Base-by-base conservation (phyloP, 2,329 filamentous ascomycete genomes). In the Fusarium mangiferae region DNA sequence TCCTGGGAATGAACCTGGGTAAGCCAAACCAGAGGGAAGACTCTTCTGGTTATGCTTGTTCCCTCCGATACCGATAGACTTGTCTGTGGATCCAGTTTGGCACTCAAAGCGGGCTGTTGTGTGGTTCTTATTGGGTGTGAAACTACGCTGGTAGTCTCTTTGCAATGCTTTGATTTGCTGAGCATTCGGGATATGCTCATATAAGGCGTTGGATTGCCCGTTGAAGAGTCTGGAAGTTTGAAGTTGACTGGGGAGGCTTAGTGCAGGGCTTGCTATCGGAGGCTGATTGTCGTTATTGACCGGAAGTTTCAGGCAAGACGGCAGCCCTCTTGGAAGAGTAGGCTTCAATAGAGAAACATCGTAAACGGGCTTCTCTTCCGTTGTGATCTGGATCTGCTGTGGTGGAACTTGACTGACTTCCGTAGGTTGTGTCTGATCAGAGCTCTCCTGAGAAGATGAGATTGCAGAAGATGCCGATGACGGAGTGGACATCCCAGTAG, bases 41-140 rank as follows among this genome's bases (percentile, higher is more conserved):
- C 60, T 58, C 13, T 36, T 44, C n/a, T 49, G 48, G 26, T 56
- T 52, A 15, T 28, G 13, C 33, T 52, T 56, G 20, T 51, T 20
- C 45, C 60, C 48, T 13, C 60, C 71, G 22, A 72, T 76, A 7
- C 60, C 71, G 22, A 72, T 76, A 7, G 70, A 66, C 22, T 72
- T 74, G 18, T 75, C 66, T 13, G 70, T 62, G 9, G 63, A 74
- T n/a, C 62, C 63, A 7, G 52, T 30, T 45, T 55, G 57, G 26
- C 54, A 36, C n/a, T 72, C 72, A 26, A 74, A 72, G 3, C 61
- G 66, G 39, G 63, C 70, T 18, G 52, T 49, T 17, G 67, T 60
- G 22, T 68, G 46, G 20, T 46, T 15, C 26, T 44, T 49, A 22
- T 61, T 60, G n/a, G 46, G 33, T 3, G 20, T 35, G 8, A 44